These are phyloP conservation scores for Asterionellopsis glacialis DNA, from an alignment of 108 stramenopile genomes.

Conservation along the genomic window DNA sequence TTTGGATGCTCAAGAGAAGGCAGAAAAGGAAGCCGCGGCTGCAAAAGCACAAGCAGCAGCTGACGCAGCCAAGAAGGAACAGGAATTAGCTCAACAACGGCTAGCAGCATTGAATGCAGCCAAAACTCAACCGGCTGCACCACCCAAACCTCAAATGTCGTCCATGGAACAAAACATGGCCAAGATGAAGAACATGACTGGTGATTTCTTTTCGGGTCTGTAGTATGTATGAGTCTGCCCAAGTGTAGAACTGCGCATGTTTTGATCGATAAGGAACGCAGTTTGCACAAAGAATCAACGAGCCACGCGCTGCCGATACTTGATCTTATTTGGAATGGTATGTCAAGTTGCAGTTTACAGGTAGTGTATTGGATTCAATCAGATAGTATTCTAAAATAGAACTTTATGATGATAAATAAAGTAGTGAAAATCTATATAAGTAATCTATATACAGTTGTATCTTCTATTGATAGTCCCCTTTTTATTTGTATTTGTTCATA, in stretches of 20 bases:
- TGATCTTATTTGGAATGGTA: no score
- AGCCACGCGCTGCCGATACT: no score
- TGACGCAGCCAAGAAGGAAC: conserved; percentile 27
- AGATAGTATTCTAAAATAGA: no score
- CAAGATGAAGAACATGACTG: conserved; percentile 73
- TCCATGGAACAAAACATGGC: conserved; percentile 63
- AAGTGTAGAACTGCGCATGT: not conserved
- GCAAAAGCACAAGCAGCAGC: conserved; percentile 41
- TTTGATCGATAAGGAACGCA: no score
- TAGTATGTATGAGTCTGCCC: conserved; percentile 9
- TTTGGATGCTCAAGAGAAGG: conserved; percentile 43
- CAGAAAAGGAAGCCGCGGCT: conserved; percentile 41
- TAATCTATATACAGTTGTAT: no score
- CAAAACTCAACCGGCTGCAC: conserved; percentile 18
- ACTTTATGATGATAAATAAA: no score
- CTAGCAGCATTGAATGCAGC: conserved; percentile 13
- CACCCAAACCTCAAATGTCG: conserved; percentile 37
- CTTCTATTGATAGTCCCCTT: no score
- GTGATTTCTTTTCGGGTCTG: conserved; percentile 76
- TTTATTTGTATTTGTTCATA: no score
- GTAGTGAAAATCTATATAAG: no score
- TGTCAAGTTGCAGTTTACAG: no score
- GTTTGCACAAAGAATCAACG: no score
- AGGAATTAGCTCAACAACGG: conserved; percentile 25
- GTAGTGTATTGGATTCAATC: no score